Evolutionary conservation across 2,329 filamentous ascomycete species (phyloP), one percentile per base, ranked within the genome.

Genomic region (Cladosporium oxysporum): DNA sequence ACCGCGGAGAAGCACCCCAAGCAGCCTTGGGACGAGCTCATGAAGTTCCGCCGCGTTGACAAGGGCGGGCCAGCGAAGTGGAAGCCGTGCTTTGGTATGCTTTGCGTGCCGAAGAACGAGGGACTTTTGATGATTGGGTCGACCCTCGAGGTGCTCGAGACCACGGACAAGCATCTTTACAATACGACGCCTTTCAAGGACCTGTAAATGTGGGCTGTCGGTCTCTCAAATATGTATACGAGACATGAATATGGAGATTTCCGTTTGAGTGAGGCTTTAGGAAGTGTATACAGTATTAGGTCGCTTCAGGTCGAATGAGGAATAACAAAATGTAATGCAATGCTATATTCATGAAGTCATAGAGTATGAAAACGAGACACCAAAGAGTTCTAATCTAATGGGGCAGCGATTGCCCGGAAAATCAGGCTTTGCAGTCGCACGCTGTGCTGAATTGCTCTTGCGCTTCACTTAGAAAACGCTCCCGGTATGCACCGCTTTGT

Each of bases 81-180:
- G 69, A 89, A 89, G 77, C 87, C 87, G 49, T 88, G 87, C 70
- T 89, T 89, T 79, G 87, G 87, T 1, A 89, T 90, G 88, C 74
- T 89, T 71, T 84, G 85, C 73, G 84, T 85, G 62, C 87, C 88
- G 18, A 79, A 83, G 67, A 80, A 78, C 52, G 84, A 87, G 68
- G 86, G 85, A 0, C 73, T 78, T 58, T 72, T 90, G 11, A 79
- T 80, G 65, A 83, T 89, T 12, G 87, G 87, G 0, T 87, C 86
- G 82, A 80, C 76, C 71, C 77, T 90, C 66, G 83, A 87, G 71
- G 84, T 88, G 3, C 76, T 83, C 67, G 83, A 84, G 71, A 83
- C 84, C 69, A 89, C 87, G 58, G 79, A 81, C 49, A 77, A 83
- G 62, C 87, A 90, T 79, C 76, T 80, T 66, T 88, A 87, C 77